Percentiles rank a stretch among this genome's conserved stretches.
Evolutionary conservation across 495 filamentous ascomycete genomes (phyloP).

Genomic region (Aspergillus steynii): DNA sequence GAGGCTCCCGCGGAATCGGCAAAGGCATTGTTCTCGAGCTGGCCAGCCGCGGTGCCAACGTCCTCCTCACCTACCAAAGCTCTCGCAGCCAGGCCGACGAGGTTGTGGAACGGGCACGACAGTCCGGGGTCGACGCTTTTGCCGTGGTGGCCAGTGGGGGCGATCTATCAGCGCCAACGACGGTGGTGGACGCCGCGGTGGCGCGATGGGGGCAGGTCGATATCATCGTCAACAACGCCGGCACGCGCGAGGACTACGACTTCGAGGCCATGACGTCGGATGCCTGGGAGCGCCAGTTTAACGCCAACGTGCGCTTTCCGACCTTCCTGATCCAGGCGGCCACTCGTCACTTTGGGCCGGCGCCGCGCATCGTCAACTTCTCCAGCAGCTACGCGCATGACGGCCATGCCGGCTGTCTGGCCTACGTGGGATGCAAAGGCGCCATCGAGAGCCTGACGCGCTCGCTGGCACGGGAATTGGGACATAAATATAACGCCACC

Average conservation of each 20-base stretch:
- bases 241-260: conserved; percentile 4
- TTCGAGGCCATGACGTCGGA: conserved; percentile 4
- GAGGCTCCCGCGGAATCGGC: conserved; percentile 31
- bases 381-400: conserved; percentile 43
- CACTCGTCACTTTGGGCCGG: conserved; percentile 41
- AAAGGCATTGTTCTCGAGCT: conserved; percentile 28
- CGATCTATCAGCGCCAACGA: conserved; percentile 19
- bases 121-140: background rate
- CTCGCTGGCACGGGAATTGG: conserved; percentile 40
- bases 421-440: conserved; percentile 46
- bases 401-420: conserved; percentile 32
- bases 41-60: conserved; percentile 28
- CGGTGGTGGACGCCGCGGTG: conserved; percentile 1
- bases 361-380: conserved; percentile 57
- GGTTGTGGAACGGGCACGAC: background rate
- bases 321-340: conserved; percentile 42
- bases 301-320: conserved; percentile 36
- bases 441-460: conserved; percentile 26
- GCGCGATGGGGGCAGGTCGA: conserved; percentile 31
- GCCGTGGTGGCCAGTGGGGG: conserved; percentile 9
- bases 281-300: background rate
- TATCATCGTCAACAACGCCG: conserved; percentile 27
- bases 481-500: conserved; percentile 33
- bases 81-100: conserved; percentile 3
- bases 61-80: conserved; percentile 16